Percentiles rank a stretch among this genome's conserved stretches.
phyloP scores from a whole-genome alignment of 192 early-diverging fungal genomes.

The Kappamyces sp. region DNA sequence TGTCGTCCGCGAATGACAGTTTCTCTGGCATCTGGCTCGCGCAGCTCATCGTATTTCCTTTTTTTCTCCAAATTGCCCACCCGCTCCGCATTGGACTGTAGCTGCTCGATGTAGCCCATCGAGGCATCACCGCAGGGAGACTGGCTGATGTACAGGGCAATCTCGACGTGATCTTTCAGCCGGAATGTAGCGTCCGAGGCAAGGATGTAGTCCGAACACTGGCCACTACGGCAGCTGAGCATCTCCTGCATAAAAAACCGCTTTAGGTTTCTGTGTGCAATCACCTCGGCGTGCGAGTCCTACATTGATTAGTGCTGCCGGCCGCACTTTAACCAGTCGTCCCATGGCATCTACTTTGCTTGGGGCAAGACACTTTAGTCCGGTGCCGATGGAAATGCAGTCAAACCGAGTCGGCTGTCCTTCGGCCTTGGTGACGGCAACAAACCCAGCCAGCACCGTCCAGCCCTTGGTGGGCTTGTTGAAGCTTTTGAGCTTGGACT shows the following conservation, averaged over 20 bases:
- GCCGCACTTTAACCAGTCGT: slow-evolving; percentile 45
- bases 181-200: slow-evolving; percentile 4
- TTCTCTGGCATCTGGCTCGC: slow-evolving; percentile 27
- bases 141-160: slow-evolving; percentile 74
- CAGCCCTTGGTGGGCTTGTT: slow-evolving; percentile 28
- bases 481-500: too few species aligned
- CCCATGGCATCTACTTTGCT: slow-evolving; percentile 54
- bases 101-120: slow-evolving; percentile 33
- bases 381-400: slow-evolving; percentile 49
- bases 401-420: background rate
- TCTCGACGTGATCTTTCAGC: slow-evolving; percentile 20
- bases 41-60: slow-evolving; percentile 30
- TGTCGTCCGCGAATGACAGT: slow-evolving; percentile 53
- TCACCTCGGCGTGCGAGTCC: slow-evolving; percentile 84
- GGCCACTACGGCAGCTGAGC: background rate
- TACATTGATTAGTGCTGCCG: too few species aligned
- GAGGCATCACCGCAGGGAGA: slow-evolving; percentile 81
- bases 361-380: slow-evolving; percentile 73
- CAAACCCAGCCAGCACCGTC: slow-evolving; percentile 81
- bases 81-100: slow-evolving; percentile 27
- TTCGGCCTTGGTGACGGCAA: slow-evolving; percentile 23
- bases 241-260: slow-evolving; percentile 12
- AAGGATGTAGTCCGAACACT: background rate
- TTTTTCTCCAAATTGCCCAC: slow-evolving; percentile 31
- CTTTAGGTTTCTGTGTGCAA: slow-evolving; percentile 69